A percentile compares a stretch with the other conserved stretches of the same genome.
phyloP scores from a whole-genome alignment of 2,329 filamentous ascomycete genomes.

The Mariannaea sp. region DNA sequence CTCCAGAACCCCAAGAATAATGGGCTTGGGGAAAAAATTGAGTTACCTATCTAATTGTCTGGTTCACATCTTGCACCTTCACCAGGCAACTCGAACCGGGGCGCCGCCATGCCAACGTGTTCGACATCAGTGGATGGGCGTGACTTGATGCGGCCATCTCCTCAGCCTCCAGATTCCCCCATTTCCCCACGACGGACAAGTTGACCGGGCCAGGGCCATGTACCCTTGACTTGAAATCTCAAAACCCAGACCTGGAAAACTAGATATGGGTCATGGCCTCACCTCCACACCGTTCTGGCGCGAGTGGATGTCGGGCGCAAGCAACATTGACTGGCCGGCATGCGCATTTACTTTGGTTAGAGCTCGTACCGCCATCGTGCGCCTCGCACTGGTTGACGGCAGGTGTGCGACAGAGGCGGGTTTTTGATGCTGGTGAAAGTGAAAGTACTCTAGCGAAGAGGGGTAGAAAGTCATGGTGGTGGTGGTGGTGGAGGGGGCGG shows the following conservation, averaged over 20 bases:
- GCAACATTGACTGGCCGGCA: constrained; percentile 3
- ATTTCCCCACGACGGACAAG: constrained; percentile 4
- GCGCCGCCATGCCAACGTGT: not conserved
- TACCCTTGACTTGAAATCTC: constrained; percentile 1
- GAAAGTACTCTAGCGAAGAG: constrained; percentile 16
- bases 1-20: not conserved
- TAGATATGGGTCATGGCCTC: constrained; percentile 13
- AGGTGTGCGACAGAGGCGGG: constrained; percentile 11
- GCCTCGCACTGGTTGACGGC: not conserved
- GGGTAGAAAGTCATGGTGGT: constrained; percentile 7
- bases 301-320: constrained; percentile 8
- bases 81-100: too few relatives aligned
- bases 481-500: constrained; percentile 1
- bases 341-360: constrained; percentile 5
- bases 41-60: too few relatives aligned
- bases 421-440: not conserved
- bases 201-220: constrained; percentile 1
- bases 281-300: constrained; percentile 17
- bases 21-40: too few relatives aligned
- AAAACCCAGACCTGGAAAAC: constrained; percentile 1
- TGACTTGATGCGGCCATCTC: not conserved
- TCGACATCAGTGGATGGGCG: not conserved
- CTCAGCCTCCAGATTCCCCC: constrained; percentile 1
- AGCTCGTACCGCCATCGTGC: not conserved
- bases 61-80: too few relatives aligned